Base-by-base conservation (phyloP, 75 land plant genomes). In the Adiantum capillusveneris region DNA sequence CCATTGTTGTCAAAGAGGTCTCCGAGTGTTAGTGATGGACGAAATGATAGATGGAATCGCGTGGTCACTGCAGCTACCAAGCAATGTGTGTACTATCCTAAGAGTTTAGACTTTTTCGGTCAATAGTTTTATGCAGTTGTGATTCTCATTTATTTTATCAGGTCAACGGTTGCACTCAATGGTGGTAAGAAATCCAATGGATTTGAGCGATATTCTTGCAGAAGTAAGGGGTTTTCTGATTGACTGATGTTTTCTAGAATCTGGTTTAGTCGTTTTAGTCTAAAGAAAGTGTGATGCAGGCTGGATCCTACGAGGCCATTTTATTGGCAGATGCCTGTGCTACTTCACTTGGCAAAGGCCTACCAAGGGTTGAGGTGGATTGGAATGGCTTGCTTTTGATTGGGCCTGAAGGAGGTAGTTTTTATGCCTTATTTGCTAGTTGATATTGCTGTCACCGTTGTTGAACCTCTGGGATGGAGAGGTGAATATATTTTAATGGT, bases 341-440 rank as follows among this genome's bases (percentile, higher is more conserved):
- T 41, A 66, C 77, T 45, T 84, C 93, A 17, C 52, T 91, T 25
- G 42, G 82, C 0, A 69, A 51, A 41, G 63, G 64, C 12, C 56
- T 91, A 44, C 46, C 74, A 51, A 46, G 56, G 19, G 31, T 57
- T 9, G 50, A 46, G 20, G 49, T 2, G 20, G 66, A 66, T 31
- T 31, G 60, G 34, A 54, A 53, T 51, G 93, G 93, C 14, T 51
- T 78, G 16, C 49, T 91, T 5, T 58, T 91, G 24, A 65, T 91
- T 73, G 97, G 97, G 56, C 97, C 97, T 24, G 97, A 91, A 87
- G 97, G 97, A 51, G 96, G 96, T 86, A 9, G 70, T n/a, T n/a
- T n/a, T n/a, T n/a, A n/a, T n/a, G n/a, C n/a, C n/a, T n/a, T n/a
- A n/a, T n/a, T n/a, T n/a, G n/a, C n/a, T n/a, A n/a, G n/a, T n/a